Conservation (phyloP, 2,329 filamentous ascomycete species). For the Fusarium xyrophilum region DNA sequence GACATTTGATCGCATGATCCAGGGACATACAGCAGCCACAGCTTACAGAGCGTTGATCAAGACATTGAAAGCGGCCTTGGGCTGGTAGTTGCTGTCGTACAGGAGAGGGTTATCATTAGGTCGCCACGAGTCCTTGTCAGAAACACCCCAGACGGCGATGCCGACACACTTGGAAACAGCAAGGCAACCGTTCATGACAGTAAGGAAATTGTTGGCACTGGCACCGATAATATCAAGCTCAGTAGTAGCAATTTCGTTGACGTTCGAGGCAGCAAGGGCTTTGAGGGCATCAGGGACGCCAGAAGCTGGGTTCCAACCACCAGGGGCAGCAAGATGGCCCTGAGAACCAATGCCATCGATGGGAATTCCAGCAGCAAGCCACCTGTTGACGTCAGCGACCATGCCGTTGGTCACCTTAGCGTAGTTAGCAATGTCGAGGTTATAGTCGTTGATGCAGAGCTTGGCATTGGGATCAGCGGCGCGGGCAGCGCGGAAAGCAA, state of each 20-base stretch:
- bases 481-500: conserved; percentile 73
- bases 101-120: conserved; percentile 57
- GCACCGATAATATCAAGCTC: conserved; percentile 72
- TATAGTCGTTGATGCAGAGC: conserved; percentile 80
- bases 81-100: conserved; percentile 59
- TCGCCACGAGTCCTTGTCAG: conserved; percentile 47
- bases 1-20: fast-evolving
- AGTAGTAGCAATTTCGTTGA: conserved; percentile 69
- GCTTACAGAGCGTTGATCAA: conserved; percentile 17
- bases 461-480: conserved; percentile 70
- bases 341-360: conserved; percentile 63
- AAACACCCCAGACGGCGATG: conserved; percentile 68
- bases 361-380: conserved; percentile 63
- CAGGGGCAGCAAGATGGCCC: conserved; percentile 53
- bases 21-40: fast-evolving
- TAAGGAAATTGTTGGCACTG: conserved; percentile 63
- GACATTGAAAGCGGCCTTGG: conserved; percentile 60
- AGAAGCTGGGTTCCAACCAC: conserved; percentile 58
- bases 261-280: conserved; percentile 56
- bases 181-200: conserved; percentile 65
- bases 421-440: conserved; percentile 66
- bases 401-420: conserved; percentile 66
- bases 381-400: conserved; percentile 66
- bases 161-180: conserved; percentile 66
- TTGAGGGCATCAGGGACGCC: conserved; percentile 57